These are phyloP conservation scores for Pseudocercospora cruenta DNA, from an alignment of 2,329 filamentous ascomycete genomes.

Conservation along the genomic window DNA sequence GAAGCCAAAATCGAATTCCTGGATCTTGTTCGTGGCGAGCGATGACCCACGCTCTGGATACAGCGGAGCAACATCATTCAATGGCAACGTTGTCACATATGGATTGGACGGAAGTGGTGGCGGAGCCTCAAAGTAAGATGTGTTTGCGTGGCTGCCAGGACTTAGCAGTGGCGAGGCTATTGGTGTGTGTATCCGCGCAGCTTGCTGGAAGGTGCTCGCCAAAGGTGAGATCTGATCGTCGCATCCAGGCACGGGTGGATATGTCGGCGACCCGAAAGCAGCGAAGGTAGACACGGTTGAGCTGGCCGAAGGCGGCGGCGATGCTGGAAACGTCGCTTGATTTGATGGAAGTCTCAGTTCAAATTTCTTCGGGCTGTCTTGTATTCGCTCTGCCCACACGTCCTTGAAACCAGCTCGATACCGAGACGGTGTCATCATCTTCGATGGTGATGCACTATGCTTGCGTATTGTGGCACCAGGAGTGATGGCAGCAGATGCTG, in stretches of 20 bases:
- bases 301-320: constrained; percentile 51
- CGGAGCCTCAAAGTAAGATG: constrained; percentile 30
- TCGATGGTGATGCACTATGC: constrained; percentile 44
- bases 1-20: constrained; percentile 40
- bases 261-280: constrained; percentile 37
- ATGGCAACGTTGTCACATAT: constrained; percentile 26
- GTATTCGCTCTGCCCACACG: constrained; percentile 59
- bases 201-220: constrained; percentile 37
- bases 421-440: constrained; percentile 60
- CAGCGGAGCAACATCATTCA: constrained; percentile 37
- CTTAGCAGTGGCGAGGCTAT: constrained; percentile 33
- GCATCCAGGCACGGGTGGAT: constrained; percentile 27
- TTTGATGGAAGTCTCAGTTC: constrained; percentile 52
- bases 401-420: constrained; percentile 49
- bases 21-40: constrained; percentile 32
- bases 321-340: constrained; percentile 45
- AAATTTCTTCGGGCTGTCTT: constrained; percentile 51
- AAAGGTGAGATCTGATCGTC: constrained; percentile 38
- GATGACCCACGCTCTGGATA: constrained; percentile 33
- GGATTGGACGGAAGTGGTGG: constrained; percentile 25
- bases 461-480: constrained; percentile 36
- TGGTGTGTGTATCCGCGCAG: constrained; percentile 37
- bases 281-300: constrained; percentile 42
- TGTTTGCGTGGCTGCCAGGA: constrained; percentile 24
- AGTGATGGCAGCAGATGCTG: constrained; percentile 28